Percentiles rank a stretch among this genome's conserved stretches.
These are phyloP conservation scores for Pistacia integerrima DNA, from an alignment of 345 rosid species.

Conservation along the genomic window DNA sequence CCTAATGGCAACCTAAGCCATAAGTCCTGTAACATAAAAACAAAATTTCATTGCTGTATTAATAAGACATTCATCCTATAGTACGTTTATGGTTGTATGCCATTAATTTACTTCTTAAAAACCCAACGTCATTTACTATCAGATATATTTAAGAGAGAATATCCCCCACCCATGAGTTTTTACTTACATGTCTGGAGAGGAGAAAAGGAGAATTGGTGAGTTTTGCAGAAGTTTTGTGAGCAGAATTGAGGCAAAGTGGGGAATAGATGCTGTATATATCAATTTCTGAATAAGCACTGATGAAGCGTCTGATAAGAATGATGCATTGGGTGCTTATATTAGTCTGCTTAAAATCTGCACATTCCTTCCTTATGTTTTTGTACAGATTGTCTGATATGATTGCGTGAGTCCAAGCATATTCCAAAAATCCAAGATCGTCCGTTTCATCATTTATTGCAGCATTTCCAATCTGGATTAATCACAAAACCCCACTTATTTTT, in stretches of 20 bases:
- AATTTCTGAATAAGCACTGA: slow-evolving; percentile 48
- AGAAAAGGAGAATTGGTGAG: slow-evolving; percentile 38
- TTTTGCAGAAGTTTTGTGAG: slow-evolving; percentile 16
- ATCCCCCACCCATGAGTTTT: neutral
- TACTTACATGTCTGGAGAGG: slow-evolving; percentile 31
- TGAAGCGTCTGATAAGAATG: slow-evolving; percentile 28
- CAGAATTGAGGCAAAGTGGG: slow-evolving; percentile 47
- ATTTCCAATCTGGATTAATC: slow-evolving; percentile 61
- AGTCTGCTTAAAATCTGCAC: slow-evolving; percentile 30
- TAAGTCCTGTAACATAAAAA: slow-evolving; percentile 39
- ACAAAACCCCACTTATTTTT: neutral
- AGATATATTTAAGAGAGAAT: too few relatives aligned
- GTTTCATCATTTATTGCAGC: slow-evolving; percentile 65
- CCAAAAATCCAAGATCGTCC: slow-evolving; percentile 57
- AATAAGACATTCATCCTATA: too few relatives aligned
- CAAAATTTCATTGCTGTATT: too few relatives aligned
- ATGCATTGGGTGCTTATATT: slow-evolving; percentile 26
- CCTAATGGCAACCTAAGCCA: slow-evolving; percentile 61
- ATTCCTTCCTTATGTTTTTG: slow-evolving; percentile 38
- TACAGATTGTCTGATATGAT: slow-evolving; percentile 69
- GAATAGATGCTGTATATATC: slow-evolving; percentile 72
- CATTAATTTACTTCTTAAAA: too few relatives aligned
- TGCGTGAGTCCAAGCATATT: slow-evolving; percentile 78
- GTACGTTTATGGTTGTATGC: too few relatives aligned
- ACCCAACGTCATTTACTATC: too few relatives aligned